These are phyloP conservation scores for Santalum album DNA, from an alignment of 164 flowering plant genomes.

Conservation along the genomic window DNA sequence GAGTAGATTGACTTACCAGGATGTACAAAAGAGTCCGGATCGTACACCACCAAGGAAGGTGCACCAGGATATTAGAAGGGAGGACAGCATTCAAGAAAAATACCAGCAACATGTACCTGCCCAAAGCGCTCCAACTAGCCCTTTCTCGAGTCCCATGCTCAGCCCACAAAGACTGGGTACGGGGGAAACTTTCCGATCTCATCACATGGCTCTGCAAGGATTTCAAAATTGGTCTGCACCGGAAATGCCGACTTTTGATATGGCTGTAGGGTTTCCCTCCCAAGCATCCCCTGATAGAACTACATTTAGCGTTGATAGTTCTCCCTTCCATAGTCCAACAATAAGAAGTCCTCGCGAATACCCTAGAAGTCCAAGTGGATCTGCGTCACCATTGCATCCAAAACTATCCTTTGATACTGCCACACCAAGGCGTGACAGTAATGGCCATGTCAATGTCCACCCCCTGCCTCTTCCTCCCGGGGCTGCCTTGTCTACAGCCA, in stretches of 20 bases:
- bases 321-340: conserved; percentile 46
- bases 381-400: conserved; percentile 42
- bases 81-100: conserved; percentile 12
- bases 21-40: conserved; percentile 14
- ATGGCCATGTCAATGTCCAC: conserved; percentile 35
- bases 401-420: conserved; percentile 28
- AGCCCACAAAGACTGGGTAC: conserved; percentile 46
- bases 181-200: conserved; percentile 21
- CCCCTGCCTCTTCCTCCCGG: conserved; percentile 90
- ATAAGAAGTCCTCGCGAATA: conserved; percentile 25
- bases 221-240: conserved; percentile 58
- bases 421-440: conserved; percentile 27
- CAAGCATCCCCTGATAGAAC: conserved; percentile 29
- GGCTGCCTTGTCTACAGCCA: conserved; percentile 28
- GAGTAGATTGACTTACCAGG: conserved; percentile 20
- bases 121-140: conserved; percentile 57
- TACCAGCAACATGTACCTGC: conserved; percentile 26
- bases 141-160: conserved; percentile 45
- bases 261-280: conserved; percentile 20
- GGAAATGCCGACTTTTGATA: conserved; percentile 34
- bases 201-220: conserved; percentile 18
- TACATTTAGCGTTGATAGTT: conserved; percentile 32
- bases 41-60: conserved; percentile 17
- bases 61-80: conserved; percentile 13
- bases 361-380: conserved; percentile 24